Evolutionary conservation across 2,329 filamentous ascomycete genomes (phyloP), one percentile per base, ranked within the genome.

Genomic region (Neoascochyta sp.): DNA sequence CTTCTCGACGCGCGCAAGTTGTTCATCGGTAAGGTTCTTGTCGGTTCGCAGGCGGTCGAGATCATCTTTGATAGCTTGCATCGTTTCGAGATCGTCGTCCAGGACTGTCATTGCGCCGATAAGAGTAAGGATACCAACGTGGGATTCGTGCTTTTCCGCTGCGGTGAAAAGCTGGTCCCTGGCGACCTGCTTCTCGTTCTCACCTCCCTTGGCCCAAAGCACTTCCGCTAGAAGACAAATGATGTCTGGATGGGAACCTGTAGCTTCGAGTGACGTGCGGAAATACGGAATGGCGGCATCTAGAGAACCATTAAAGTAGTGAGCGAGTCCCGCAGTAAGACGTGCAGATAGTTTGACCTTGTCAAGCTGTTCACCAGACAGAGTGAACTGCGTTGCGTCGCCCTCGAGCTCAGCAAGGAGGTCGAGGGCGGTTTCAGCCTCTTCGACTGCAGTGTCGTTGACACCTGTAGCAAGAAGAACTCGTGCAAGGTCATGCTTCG

Each of bases 211-310:
- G 0, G 89, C 89, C 90, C 92, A 98, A 0, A 96, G 73, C 0
- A 96, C 85, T 62, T 96, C 87, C 0, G 89, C 85, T 9, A 96
- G 71, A 9, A 95, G 71, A 52, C 89, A 95, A 0, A 88, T 81
- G 1, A 90, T 83, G 53, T 95, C 88, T 0, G 89, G 83, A 39
- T 87, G 80, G 20, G 76, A 76, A 16, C 76, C 68, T 1, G 84
- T 87, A 57, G 94, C 88, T 33, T 81, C 73, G 6, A 96, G 70
- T 0, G 88, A 88, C 3, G 78, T 72, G 42, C 86, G 79, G 62
- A 98, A 94, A 65, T 83, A 88, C 8, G 75, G 70, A 15, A 95
- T 79, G 0, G 88, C 83, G 28, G 78, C 75, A 22, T 80, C 75
- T 43, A 83, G 75, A 14, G 80, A 68, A 14, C 76, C 66, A 17